Percentiles rank a stretch among this genome's conserved stretches.
Evolutionary conservation across 2,329 filamentous ascomycete genomes (phyloP).

Genomic region (Fusarium gaditjirri): DNA sequence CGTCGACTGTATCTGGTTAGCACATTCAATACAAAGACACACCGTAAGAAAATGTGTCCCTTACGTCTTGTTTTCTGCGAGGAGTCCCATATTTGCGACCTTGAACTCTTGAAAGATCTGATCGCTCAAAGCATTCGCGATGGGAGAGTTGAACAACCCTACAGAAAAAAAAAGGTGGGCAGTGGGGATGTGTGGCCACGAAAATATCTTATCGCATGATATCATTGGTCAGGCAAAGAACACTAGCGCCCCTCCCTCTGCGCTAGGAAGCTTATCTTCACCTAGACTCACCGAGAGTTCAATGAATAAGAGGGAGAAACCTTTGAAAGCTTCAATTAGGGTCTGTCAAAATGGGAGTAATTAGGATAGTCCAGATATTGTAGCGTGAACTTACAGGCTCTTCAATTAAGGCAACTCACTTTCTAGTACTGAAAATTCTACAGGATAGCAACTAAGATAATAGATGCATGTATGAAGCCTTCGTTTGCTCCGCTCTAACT

Average conservation of each 20-base stretch:
- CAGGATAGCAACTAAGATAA: neutral
- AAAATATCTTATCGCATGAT: constrained; percentile 44
- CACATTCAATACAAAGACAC: neutral
- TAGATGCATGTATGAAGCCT: neutral
- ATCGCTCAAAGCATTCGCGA: constrained; percentile 11
- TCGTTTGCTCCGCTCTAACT: neutral
- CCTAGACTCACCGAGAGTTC: constrained; percentile 15
- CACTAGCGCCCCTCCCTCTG: neutral
- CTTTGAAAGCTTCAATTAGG: neutral
- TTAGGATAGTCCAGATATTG: neutral
- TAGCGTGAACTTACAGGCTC: neutral
- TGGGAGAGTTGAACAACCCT: constrained; percentile 20
- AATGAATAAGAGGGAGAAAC: neutral
- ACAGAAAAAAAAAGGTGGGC: constrained; percentile 47
- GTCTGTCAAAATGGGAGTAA: neutral
- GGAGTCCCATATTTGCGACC: constrained; percentile 49
- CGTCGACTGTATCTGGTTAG: constrained; percentile 49
- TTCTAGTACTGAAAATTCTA: neutral
- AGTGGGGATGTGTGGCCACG: constrained; percentile 39
- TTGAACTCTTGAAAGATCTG: constrained; percentile 10
- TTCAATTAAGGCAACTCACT: too few relatives aligned
- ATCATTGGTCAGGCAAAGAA: constrained; percentile 40
- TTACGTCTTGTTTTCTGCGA: constrained; percentile 52
- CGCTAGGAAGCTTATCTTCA: constrained; percentile 24
- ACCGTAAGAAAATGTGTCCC: neutral